phyloP scores from a whole-genome alignment of 1,284 basidiomycete species.

The Rhodofomes roseus region DNA sequence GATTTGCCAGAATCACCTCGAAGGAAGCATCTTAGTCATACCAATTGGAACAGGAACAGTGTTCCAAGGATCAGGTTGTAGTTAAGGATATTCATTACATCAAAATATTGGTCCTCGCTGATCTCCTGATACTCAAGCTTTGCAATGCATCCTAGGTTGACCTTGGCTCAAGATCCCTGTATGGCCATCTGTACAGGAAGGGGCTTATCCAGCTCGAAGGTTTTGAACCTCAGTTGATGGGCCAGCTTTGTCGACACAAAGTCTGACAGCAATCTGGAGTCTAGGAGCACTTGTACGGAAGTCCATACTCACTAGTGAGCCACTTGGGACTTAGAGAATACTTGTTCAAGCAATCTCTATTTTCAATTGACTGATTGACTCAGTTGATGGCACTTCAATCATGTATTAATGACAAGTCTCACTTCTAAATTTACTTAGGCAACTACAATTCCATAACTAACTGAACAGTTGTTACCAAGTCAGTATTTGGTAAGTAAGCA shows the following conservation, averaged over 20 bases:
- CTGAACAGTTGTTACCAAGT: no score
- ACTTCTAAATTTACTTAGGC: no score
- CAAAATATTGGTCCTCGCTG: slow-evolving; percentile 21
- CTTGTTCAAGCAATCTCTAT: no score
- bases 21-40: slow-evolving; percentile 12
- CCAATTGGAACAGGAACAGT: slow-evolving; percentile 23
- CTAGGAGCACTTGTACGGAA: slow-evolving; percentile 26
- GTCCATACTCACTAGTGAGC: no score
- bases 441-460: no score
- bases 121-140: slow-evolving; percentile 29
- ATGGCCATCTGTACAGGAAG: slow-evolving; percentile 30
- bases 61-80: slow-evolving; percentile 29
- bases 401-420: no score
- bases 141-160: slow-evolving; percentile 21
- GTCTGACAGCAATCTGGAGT: slow-evolving; percentile 35
- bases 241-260: slow-evolving; percentile 36
- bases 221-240: slow-evolving; percentile 28
- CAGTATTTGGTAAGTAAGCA: neutral
- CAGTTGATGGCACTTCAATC: no score
- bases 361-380: no score
- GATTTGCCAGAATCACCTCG: slow-evolving; percentile 5
- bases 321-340: no score
- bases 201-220: slow-evolving; percentile 21
- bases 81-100: slow-evolving; percentile 25
- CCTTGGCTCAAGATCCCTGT: slow-evolving; percentile 28